These are phyloP conservation scores for Vanderwaltozyma polyspora DNA, from an alignment of 805 yeast species.

Conservation along the genomic window DNA sequence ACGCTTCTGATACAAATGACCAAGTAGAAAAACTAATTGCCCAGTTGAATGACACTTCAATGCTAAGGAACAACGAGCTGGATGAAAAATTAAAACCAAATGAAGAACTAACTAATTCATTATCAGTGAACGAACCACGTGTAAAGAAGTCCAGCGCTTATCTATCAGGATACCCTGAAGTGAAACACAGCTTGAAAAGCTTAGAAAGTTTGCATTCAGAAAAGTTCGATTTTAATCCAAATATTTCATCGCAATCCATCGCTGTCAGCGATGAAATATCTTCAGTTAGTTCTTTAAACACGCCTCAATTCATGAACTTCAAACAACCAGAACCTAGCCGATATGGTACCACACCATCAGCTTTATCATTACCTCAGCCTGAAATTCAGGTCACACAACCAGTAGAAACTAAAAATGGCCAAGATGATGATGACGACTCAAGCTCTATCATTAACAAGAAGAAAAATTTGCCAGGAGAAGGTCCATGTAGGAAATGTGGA, in stretches of 20 bases:
- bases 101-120: background rate
- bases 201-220: constrained; percentile 1
- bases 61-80: constrained; percentile 11
- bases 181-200: background rate
- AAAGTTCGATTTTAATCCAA: background rate
- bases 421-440: background rate
- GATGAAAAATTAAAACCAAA: background rate
- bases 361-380: too few species aligned
- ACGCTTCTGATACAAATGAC: constrained; percentile 13
- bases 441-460: background rate
- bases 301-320: background rate
- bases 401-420: background rate
- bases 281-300: background rate
- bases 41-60: constrained; percentile 21
- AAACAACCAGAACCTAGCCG: background rate
- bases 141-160: constrained; percentile 28
- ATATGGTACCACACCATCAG: background rate
- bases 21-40: constrained; percentile 24
- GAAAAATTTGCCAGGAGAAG: constrained; percentile 48
- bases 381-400: too few species aligned
- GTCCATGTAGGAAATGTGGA: constrained; percentile 73
- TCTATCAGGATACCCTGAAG: constrained; percentile 19
- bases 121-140: background rate
- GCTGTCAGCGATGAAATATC: background rate
- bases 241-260: background rate